Conservation (phyloP, 495 filamentous ascomycete genomes). For the Peziza echinospora region DNA sequence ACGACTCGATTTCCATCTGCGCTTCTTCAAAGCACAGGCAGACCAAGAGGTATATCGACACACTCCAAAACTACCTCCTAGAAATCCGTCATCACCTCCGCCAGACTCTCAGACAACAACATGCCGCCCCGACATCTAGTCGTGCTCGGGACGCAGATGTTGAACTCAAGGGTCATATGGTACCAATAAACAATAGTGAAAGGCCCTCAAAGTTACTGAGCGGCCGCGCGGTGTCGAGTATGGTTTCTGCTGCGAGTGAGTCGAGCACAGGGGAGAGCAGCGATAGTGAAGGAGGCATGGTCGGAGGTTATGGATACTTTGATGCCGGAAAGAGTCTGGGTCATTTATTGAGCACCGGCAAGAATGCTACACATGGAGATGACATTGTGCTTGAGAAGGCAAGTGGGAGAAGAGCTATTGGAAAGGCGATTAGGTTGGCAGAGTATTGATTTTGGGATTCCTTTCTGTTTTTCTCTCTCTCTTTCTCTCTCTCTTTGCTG, state of each 20-base stretch:
- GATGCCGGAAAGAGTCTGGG: conserved; percentile 15
- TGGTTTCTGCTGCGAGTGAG: conserved; percentile 1
- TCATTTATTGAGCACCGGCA: conserved; percentile 21
- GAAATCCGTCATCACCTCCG: conserved; percentile 72
- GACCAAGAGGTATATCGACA: conserved; percentile 72
- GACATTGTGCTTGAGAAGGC: conserved; percentile 23
- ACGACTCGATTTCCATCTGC: conserved; percentile 78
- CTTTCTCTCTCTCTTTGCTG: background rate
- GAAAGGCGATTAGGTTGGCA: conserved; percentile 54
- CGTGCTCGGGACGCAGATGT: conserved; percentile 45
- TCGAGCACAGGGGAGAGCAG: conserved; percentile 15
- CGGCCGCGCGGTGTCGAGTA: conserved; percentile 7
- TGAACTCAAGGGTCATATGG: conserved; percentile 24
- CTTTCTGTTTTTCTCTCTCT: background rate
- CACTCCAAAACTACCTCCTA: conserved; percentile 67
- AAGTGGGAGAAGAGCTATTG: conserved; percentile 39
- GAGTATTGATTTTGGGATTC: conserved; percentile 26
- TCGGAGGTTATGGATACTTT: conserved; percentile 19
- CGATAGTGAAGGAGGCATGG: conserved; percentile 16
- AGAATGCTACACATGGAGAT: conserved; percentile 27
- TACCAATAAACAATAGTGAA: conserved; percentile 27
- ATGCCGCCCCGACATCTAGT: conserved; percentile 32
- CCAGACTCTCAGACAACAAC: conserved; percentile 29
- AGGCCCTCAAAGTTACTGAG: conserved; percentile 22
- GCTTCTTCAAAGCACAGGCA: conserved; percentile 81